phyloP scores from a whole-genome alignment of 2,329 filamentous ascomycete species.

The Talaromyces atroroseus region DNA sequence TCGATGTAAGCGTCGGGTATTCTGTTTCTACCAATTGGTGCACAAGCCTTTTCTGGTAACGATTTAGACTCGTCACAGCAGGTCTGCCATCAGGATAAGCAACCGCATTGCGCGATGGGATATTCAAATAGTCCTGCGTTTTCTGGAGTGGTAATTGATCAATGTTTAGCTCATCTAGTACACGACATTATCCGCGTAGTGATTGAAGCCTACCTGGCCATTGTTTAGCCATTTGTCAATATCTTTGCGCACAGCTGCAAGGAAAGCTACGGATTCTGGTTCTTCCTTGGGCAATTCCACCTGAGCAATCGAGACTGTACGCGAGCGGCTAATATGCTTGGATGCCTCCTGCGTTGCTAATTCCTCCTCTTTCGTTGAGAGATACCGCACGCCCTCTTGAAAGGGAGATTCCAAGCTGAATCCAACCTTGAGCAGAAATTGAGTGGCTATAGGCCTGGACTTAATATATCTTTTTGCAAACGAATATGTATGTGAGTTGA shows the following conservation, averaged over 20 bases:
- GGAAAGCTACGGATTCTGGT: conserved; percentile 47
- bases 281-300: conserved; percentile 51
- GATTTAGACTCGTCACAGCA: conserved; percentile 39
- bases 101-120: conserved; percentile 29
- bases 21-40: conserved; percentile 62
- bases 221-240: conserved; percentile 44
- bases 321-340: conserved; percentile 30
- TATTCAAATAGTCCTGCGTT: conserved; percentile 40
- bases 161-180: neutral
- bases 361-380: conserved; percentile 51
- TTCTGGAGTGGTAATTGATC: conserved; percentile 13
- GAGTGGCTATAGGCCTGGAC: conserved; percentile 40
- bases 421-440: conserved; percentile 55
- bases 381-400: conserved; percentile 54
- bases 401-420: conserved; percentile 57
- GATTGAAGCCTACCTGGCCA: conserved; percentile 16
- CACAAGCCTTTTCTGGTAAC: conserved; percentile 60
- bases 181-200: conserved; percentile 3
- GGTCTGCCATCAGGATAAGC: conserved; percentile 12
- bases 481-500: neutral
- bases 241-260: conserved; percentile 41
- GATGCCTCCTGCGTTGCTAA: conserved; percentile 42
- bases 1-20: conserved; percentile 41
- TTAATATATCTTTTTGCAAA: neutral
- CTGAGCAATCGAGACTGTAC: conserved; percentile 23